Conservation (phyloP, 305 asterid species). For the Ajuga reptans region DNA sequence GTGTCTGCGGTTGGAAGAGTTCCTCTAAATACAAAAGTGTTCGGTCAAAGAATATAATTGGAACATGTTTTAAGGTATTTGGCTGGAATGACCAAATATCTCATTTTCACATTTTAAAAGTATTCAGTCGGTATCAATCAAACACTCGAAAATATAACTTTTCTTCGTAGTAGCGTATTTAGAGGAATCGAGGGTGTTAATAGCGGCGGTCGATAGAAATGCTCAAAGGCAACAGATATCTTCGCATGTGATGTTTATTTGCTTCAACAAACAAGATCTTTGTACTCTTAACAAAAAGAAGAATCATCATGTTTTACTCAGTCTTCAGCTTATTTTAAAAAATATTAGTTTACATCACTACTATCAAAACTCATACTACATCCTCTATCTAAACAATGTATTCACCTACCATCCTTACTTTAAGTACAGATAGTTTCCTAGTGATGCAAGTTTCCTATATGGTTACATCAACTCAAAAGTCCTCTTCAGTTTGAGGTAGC, state of each 20-base stretch:
- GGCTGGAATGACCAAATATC: no score
- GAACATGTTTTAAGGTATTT: no score
- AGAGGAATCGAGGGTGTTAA: no score
- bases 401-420: background rate
- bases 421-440: background rate
- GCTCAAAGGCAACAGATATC: background rate
- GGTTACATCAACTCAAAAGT: constrained; percentile 36
- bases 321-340: constrained; percentile 16
- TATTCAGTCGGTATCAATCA: no score
- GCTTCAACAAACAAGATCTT: constrained; percentile 23
- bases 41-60: no score
- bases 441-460: constrained; percentile 24
- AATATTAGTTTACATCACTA: constrained; percentile 11
- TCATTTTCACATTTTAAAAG: no score
- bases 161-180: no score
- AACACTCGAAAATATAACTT: no score
- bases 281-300: constrained; percentile 10
- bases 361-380: background rate
- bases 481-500: background rate
- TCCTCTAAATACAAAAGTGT: no score
- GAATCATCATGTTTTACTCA: constrained; percentile 10
- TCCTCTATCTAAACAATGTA: background rate
- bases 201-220: constrained; percentile 8
- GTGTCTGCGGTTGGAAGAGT: no score
- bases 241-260: constrained; percentile 22